Evolutionary conservation across 352 stramenopile genomes (phyloP), one percentile per base, ranked within the genome.

Genomic region (Phytophthora sp.): DNA sequence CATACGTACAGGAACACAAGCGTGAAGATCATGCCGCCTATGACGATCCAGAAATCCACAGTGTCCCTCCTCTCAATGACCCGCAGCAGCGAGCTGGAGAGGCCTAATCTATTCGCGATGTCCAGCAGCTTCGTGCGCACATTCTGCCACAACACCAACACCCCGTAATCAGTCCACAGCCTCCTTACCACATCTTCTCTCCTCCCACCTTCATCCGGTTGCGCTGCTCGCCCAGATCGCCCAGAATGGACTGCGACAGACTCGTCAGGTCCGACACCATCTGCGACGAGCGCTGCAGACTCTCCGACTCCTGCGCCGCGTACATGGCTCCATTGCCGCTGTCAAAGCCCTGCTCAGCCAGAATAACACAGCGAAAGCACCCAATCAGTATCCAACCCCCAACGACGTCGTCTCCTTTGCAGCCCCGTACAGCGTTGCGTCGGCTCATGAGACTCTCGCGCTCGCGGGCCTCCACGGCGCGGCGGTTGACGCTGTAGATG

Each of bases 11-110:
- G 66, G 50, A 94, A 94, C 4, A 88, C 38, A n/a, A 95, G 67
- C 26, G 88, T 93, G 57, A 94, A 66, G 41, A 92, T 21, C 83
- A 96, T 96, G 11, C 88, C 88, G 9, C 63, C 83, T 26, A 91
- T 69, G 2, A 95, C 87, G 50, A 95, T 93, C 87, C 84, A 94
- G 35, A 89, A 91, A 53, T 94, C 87, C 24, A 92, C 80, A 2
- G 82, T 89, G 51, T 95, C 87, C 52, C 87, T 78, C 23, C 85
- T 66, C 56, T 95, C 88, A 35, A 96, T 94, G 26, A 94, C 77
- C 9, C 86, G 84, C 58, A 96, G 60, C 30, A 96, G 59, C 38
- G 84, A 94, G 34, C 83, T 93, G 4, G 86, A 94, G 18, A 96
- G 70, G 2, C 88, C 88, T 27, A 96, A 73, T 49, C 81, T 71